Conservation (phyloP, 2,329 filamentous ascomycete species). For the Paraconiothyrium brasiliense region DNA sequence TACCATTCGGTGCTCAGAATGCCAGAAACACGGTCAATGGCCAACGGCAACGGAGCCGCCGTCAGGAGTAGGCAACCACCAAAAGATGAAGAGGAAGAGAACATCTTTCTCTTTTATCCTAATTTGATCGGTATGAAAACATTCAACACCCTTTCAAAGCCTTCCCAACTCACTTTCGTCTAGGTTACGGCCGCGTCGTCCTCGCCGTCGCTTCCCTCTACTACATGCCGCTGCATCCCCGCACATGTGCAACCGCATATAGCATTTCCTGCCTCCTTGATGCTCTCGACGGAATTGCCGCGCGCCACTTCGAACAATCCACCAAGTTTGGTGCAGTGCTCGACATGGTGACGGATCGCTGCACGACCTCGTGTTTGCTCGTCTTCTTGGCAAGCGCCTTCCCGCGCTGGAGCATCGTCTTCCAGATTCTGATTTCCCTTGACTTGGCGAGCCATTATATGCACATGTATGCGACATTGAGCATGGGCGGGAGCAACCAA, state of each 20-base stretch:
- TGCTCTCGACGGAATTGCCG: constrained; percentile 93
- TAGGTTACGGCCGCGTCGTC: constrained; percentile 61
- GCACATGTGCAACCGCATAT: constrained; percentile 91
- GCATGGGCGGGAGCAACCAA: constrained; percentile 79
- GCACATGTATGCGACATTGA: constrained; percentile 97
- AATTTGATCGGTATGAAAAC: constrained; percentile 59
- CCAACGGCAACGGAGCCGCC: constrained; percentile 39
- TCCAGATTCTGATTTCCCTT: constrained; percentile 90
- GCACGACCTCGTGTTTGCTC: constrained; percentile 92
- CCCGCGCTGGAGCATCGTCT: constrained; percentile 91
- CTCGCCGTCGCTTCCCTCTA: constrained; percentile 88
- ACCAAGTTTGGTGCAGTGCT: constrained; percentile 96
- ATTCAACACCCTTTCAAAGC: background rate
- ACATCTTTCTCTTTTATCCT: constrained; percentile 64
- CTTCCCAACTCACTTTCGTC: constrained; percentile 21
- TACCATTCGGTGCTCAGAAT: constrained; percentile 27
- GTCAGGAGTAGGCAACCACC: constrained; percentile 22
- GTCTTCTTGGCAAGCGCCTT: constrained; percentile 96
- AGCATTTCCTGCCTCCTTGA: constrained; percentile 94
- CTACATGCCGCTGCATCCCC: constrained; percentile 99
- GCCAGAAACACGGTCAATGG: constrained; percentile 31
- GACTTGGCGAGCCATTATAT: constrained; percentile 98
- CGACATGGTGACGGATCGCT: constrained; percentile 99
- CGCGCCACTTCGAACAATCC: constrained; percentile 84
- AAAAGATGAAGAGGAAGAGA: constrained; percentile 55